Conservation (phyloP, 208 protist genomes). For the Naegleria fowleri region DNA sequence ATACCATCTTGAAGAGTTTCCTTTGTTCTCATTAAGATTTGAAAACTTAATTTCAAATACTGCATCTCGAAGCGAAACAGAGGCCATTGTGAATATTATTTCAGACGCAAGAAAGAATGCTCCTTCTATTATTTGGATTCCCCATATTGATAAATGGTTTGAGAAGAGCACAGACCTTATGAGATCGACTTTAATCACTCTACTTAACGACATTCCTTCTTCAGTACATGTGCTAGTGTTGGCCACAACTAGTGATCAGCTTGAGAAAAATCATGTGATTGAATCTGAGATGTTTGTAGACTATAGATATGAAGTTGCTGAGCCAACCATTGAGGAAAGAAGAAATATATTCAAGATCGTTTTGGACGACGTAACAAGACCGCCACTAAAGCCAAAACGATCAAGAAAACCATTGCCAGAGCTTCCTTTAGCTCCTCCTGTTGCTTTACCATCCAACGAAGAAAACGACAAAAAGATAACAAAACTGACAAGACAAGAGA, state of each 20-base stretch:
- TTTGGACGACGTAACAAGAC: background rate
- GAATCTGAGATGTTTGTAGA: background rate
- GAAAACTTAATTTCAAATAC: background rate
- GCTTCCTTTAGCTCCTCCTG: background rate
- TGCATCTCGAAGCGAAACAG: background rate
- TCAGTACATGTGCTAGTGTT: background rate
- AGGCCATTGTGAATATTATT: background rate
- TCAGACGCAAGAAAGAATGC: background rate
- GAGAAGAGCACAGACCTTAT: background rate
- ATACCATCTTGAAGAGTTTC: background rate
- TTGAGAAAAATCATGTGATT: background rate
- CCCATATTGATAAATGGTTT: slow-evolving; percentile 13
- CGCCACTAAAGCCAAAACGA: background rate
- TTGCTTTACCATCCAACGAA: background rate
- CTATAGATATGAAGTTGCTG: background rate
- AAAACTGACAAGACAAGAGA: background rate
- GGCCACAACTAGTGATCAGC: background rate
- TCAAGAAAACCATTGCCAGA: background rate
- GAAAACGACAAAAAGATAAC: background rate
- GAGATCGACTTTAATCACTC: background rate
- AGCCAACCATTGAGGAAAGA: background rate
- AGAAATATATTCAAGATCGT: background rate
- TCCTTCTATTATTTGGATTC: slow-evolving; percentile 9
- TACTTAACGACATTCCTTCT: background rate
- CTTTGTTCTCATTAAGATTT: background rate